Base-by-base conservation (phyloP, 805 yeast species). In the Myxozyma mucilagina region DNA sequence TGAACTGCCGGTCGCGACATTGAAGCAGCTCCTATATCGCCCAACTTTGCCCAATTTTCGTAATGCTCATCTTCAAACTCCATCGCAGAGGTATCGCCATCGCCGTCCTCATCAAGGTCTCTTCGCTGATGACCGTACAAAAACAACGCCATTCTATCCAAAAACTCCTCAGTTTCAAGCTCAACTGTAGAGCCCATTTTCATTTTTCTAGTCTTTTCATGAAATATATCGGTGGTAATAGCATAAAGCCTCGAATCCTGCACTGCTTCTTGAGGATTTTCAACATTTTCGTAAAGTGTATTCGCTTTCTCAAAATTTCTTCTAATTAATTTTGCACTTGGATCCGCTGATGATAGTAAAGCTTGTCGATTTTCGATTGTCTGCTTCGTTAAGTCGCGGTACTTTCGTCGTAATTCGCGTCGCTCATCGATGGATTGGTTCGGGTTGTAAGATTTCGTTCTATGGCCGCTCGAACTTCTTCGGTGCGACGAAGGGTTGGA, bases 161-260 rank as follows among this genome's bases (percentile, higher is more conserved):
- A 50, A 41, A 49, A 56, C 11, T 63, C 67, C n/a, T 63, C 67
- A n/a, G 58, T 16, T 29, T 63, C 67, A 1, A 63, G 53, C 44
- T 63, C 67, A 14, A 55, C 60, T 16, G 47, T 11, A 24, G 53
- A 14, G 31, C 67, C 67, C 38, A 63, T 59, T 49, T 57, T 61
- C 52, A 63, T 24, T 11, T 44, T 43, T 13, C 65, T 55, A 35
- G 61, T 55, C 43, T 57, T 61, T 24, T 47, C 42, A 41, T 55
- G 48, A 14, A 55, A 43, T 16, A 63, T 41, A 24, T 63, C 67
- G 18, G 62, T 57, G 31, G 56, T 31, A 16, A 62, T 32, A 2
- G 56, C 66, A 41, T 61, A 56, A 18, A 63, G 18, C 24, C 53
- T 55, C 45, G 67, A 63, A 48, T 63, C 67, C 52, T 61, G 56